A percentile compares a stretch with the other conserved stretches of the same genome.
phyloP scores from a whole-genome alignment of 208 protist genomes.

The Porcisia deanei region DNA sequence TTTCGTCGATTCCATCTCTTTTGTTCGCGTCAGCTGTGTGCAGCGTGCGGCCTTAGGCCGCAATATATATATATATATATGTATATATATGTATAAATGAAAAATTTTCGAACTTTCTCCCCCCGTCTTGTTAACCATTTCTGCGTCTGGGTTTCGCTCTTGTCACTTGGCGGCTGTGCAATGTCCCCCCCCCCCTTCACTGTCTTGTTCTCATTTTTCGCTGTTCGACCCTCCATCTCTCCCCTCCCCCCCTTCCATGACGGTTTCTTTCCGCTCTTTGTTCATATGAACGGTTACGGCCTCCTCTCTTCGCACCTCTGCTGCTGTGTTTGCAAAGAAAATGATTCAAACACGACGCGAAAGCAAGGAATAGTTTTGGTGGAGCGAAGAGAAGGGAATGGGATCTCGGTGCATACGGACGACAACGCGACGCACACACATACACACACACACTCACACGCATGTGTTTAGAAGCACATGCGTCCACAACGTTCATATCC shows the following conservation, averaged over 20 bases:
- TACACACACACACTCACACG: neutral
- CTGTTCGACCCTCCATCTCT: neutral
- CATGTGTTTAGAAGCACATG: neutral
- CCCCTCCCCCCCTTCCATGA: neutral
- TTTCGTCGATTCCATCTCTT: neutral
- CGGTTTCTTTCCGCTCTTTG: neutral
- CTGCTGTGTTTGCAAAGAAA: too few species aligned
- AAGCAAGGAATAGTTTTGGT: too few species aligned
- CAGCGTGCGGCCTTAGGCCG: too few species aligned
- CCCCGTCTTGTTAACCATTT: too few species aligned
- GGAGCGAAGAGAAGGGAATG: neutral
- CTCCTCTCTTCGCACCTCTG: neutral
- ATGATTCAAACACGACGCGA: neutral
- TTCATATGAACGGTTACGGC: neutral
- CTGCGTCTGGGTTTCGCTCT: too few species aligned
- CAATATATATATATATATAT: too few species aligned
- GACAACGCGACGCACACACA: neutral
- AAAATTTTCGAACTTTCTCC: too few species aligned
- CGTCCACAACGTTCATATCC: neutral
- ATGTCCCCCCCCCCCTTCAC: neutral
- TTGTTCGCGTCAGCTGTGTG: neutral
- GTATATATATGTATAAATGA: too few species aligned
- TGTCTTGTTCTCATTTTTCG: neutral
- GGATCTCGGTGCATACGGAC: neutral
- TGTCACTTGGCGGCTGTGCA: neutral